Percentiles rank a stretch among this genome's conserved stretches.
Conservation (phyloP, 2,329 filamentous ascomycete species). For the Colletotrichum paranaense region DNA sequence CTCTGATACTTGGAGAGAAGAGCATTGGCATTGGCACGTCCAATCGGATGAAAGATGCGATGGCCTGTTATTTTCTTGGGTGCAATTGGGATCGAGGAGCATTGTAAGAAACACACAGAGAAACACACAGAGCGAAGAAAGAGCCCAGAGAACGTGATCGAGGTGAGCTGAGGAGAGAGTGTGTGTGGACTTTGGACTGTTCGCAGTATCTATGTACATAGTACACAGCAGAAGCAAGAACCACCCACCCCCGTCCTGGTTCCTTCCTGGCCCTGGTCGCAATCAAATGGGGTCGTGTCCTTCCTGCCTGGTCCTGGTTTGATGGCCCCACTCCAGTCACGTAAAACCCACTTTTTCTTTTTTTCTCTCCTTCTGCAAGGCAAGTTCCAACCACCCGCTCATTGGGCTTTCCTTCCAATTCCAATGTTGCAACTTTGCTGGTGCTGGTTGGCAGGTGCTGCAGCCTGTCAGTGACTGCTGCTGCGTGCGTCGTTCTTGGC, state of each 20-base stretch:
- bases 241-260: not conserved
- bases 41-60: not conserved
- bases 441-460: not conserved
- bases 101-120: not conserved
- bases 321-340: constrained; percentile 6
- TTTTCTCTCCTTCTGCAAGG: constrained; percentile 9
- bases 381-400: constrained; percentile 30
- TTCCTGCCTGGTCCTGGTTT: not conserved
- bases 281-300: not conserved
- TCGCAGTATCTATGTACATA: too few relatives aligned
- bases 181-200: not conserved
- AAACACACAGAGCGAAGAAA: not conserved
- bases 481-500: not conserved
- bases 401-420: too few relatives aligned
- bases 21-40: constrained; percentile 4
- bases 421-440: not conserved
- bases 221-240: not conserved
- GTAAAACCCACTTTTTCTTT: constrained; percentile 20
- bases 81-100: not conserved
- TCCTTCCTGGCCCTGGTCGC: not conserved
- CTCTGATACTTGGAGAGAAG: not conserved
- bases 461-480: not conserved
- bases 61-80: not conserved
- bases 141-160: not conserved
- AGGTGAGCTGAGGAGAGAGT: not conserved